These are phyloP conservation scores for Mycena sanguinolenta DNA, from an alignment of 768 basidiomycete species.

Conservation along the genomic window DNA sequence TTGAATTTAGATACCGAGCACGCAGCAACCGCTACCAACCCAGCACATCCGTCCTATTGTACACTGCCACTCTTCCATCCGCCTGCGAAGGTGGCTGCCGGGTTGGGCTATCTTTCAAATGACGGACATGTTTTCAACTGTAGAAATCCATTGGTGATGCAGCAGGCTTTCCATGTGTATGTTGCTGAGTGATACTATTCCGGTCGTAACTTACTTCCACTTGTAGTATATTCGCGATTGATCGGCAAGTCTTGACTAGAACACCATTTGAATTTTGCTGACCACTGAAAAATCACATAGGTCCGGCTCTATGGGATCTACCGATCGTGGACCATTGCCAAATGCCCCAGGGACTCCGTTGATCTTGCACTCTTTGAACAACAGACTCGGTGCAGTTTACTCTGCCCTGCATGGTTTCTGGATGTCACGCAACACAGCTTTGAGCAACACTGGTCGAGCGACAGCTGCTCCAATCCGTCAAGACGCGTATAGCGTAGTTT, in stretches of 20 bases:
- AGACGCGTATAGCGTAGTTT: slow-evolving; percentile 53
- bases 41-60: slow-evolving; percentile 62
- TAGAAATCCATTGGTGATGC: slow-evolving; percentile 60
- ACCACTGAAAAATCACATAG: slow-evolving; percentile 38
- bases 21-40: slow-evolving; percentile 46
- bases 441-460: slow-evolving; percentile 12
- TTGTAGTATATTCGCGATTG: slow-evolving; percentile 65
- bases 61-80: slow-evolving; percentile 63
- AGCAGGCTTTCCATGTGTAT: slow-evolving; percentile 68
- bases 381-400: slow-evolving; percentile 66
- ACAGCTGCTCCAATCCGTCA: slow-evolving; percentile 24
- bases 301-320: slow-evolving; percentile 58
- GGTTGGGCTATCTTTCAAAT: slow-evolving; percentile 60
- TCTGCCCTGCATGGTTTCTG: slow-evolving; percentile 46
- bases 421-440: slow-evolving; percentile 37
- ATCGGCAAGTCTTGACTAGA: slow-evolving; percentile 48
- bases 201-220: not conserved
- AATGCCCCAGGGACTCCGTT: slow-evolving; percentile 53
- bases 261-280: not conserved
- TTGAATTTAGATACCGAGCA: slow-evolving; percentile 60
- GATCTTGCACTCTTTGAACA: slow-evolving; percentile 41
- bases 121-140: slow-evolving; percentile 67
- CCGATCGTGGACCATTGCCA: slow-evolving; percentile 56
- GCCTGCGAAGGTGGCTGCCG: slow-evolving; percentile 44
- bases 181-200: slow-evolving; percentile 33